Percentiles rank a stretch among this genome's conserved stretches.
Evolutionary conservation across 306 rosid genomes (phyloP).

Genomic region (Cicer cuneatum): DNA sequence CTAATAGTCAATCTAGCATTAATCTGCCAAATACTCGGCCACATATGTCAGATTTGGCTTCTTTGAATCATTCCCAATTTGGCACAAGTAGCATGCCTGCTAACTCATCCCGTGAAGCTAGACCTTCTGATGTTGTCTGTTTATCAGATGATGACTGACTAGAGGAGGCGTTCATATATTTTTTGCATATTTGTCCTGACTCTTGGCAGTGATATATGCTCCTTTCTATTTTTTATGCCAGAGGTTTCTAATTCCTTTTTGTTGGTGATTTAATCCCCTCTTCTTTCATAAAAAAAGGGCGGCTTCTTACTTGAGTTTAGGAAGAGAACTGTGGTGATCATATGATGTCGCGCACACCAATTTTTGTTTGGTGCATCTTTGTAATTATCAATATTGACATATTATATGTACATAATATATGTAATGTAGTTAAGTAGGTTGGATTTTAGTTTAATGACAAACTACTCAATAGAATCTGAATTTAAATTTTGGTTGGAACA

Average conservation of each 20-base stretch:
- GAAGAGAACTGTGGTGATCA: slow-evolving; percentile 28
- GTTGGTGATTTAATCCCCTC: no score
- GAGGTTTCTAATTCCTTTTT: no score
- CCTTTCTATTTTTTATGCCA: neutral
- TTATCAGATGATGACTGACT: slow-evolving; percentile 86
- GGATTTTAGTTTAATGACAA: no score
- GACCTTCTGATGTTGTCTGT: slow-evolving; percentile 60
- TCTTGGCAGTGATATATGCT: slow-evolving; percentile 18
- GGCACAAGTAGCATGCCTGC: slow-evolving; percentile 35
- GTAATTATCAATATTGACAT: slow-evolving; percentile 2
- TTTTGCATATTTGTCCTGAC: slow-evolving; percentile 32
- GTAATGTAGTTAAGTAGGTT: slow-evolving; percentile 28
- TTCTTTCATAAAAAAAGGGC: no score
- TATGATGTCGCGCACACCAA: slow-evolving; percentile 9
- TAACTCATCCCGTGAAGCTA: slow-evolving; percentile 43
- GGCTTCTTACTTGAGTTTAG: slow-evolving; percentile 37
- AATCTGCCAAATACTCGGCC: slow-evolving; percentile 39
- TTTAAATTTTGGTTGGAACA: no score
- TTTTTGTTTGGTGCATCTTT: neutral
- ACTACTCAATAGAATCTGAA: no score
- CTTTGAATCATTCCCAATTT: slow-evolving; percentile 34
- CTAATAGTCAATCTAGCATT: slow-evolving; percentile 48
- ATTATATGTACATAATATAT: slow-evolving; percentile 24
- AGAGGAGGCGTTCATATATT: neutral
- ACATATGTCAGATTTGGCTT: slow-evolving; percentile 32